These are phyloP conservation scores for Elsinoe batatas DNA, from an alignment of 2,329 filamentous ascomycete species.

Conservation along the genomic window DNA sequence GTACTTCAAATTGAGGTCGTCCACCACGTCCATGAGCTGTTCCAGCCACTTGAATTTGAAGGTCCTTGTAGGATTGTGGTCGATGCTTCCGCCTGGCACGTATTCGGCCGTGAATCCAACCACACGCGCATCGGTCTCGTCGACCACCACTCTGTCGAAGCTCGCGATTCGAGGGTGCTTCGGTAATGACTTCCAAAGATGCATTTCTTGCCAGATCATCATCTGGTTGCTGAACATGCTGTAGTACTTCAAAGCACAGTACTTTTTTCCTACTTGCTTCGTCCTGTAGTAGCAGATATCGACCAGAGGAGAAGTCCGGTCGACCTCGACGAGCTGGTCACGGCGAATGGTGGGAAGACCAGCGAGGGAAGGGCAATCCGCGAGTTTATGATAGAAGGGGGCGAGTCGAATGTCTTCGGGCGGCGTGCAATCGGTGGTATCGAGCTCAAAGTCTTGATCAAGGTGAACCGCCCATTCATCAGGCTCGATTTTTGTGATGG, in stretches of 20 bases:
- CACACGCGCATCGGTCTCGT: background rate
- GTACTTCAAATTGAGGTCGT: constrained; percentile 4
- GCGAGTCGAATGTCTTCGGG: background rate
- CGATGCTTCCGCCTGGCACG: background rate
- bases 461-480: background rate
- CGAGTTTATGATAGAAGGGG: background rate
- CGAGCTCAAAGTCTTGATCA: background rate
- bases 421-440: background rate
- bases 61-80: background rate
- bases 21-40: background rate
- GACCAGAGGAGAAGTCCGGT: background rate
- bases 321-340: background rate
- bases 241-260: background rate
- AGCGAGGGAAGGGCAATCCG: background rate
- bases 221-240: background rate
- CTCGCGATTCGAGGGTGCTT: background rate
- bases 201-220: background rate
- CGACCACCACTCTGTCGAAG: constrained; percentile 4
- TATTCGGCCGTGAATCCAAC: background rate
- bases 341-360: background rate
- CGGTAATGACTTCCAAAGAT: constrained; percentile 1
- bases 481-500: background rate
- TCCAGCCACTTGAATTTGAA: constrained; percentile 5
- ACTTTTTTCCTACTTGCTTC: background rate
- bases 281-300: constrained; percentile 4